Evolutionary conservation across 2,329 filamentous ascomycete genomes (phyloP), one percentile per base, ranked within the genome.

Genomic region (Fusarium sp.): DNA sequence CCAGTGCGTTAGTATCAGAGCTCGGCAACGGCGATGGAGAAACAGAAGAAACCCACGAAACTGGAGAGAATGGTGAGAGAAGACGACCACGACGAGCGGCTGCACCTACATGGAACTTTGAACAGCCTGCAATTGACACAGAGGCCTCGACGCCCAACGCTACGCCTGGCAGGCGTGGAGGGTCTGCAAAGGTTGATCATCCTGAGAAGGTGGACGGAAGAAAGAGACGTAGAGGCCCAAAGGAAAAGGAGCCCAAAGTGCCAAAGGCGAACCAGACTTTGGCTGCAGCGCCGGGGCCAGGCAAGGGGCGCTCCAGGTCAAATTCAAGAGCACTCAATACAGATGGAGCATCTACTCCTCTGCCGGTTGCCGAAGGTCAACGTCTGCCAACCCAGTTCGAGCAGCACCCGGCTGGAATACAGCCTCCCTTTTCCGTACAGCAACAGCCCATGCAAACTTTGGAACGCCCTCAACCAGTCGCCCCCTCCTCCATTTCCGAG

Each of bases 31-130:
- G 82, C 8, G 87, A 89, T 45, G 83, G 85, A 44, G 86, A 87
- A 59, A 81, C 78, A 51, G 86, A 89, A 57, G 87, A 89, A 53
- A 81, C 80, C 33, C 82, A 84, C 30, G 87, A 89, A 20, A 83
- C 82, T 8, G 84, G 84, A 36, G 88, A 90, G 73, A 88, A 86
- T 62, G 86, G 86, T 33, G 87, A 90, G 72, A 80, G 87, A 47
- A 83, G 88, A 58, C 82, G 88, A 16, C 88, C 88, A n/a, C 83
- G 88, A 38, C 84, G 88, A 70, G 88, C 88, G 23, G 87, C 87
- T 18, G 92, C 92, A 12, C 92, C 92, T 5, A 92, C 89, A 0
- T 94, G 90, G 82, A 88, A 87, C 41, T 87, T 85, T 60, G 91
- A 92, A 72, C 90, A 78, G 73, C 83, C 75, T 57, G 79, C 81